A percentile compares a stretch with the other conserved stretches of the same genome.
phyloP scores from a whole-genome alignment of 192 early-diverging fungal genomes.

The Mortierella alpina region DNA sequence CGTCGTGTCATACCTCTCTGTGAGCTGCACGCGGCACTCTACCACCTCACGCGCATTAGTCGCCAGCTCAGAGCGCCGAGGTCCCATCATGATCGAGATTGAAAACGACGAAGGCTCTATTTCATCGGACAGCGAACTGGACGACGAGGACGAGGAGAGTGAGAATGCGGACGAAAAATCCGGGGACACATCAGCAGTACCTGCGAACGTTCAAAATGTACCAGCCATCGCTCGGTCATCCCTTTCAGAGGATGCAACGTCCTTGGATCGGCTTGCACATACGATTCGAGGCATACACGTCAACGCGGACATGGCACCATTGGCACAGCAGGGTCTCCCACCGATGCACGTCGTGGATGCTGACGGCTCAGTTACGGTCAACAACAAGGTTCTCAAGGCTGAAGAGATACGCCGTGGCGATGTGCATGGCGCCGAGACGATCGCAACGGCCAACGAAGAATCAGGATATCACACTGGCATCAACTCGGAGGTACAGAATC shows the following conservation, averaged over 20 bases:
- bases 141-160: constrained; percentile 3
- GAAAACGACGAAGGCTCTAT: constrained; percentile 15
- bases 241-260: background rate
- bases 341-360: constrained; percentile 14
- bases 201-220: background rate
- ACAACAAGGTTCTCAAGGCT: constrained; percentile 30
- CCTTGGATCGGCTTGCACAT: constrained; percentile 9
- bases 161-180: background rate
- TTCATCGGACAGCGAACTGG: constrained; percentile 2
- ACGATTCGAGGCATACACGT: constrained; percentile 17
- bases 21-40: constrained; percentile 27
- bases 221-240: background rate
- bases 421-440: background rate
- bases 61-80: background rate
- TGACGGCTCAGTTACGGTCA: constrained; percentile 20
- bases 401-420: constrained; percentile 31
- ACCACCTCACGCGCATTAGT: constrained; percentile 13
- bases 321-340: constrained; percentile 36
- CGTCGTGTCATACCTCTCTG: constrained; percentile 15
- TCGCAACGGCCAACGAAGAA: constrained; percentile 17
- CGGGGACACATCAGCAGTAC: background rate
- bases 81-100: constrained; percentile 6
- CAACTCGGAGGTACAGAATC: constrained; percentile 28
- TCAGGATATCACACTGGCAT: constrained; percentile 44
- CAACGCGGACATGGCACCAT: constrained; percentile 34